Evolutionary conservation across 164 flowering plant species (phyloP).

Genomic region (Magnolia sinica): DNA sequence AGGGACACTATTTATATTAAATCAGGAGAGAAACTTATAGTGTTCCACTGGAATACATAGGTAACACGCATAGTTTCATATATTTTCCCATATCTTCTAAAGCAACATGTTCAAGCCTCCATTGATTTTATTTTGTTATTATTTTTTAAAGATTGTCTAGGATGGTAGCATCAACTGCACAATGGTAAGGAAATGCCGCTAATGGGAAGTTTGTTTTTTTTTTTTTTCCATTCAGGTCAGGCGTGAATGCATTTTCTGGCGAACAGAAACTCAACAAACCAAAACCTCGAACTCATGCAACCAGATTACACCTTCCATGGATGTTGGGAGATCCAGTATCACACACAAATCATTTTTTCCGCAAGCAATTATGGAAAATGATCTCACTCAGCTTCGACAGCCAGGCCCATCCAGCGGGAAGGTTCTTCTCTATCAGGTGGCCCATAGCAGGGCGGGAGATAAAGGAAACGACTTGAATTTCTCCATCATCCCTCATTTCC

Average conservation of each 20-base stretch:
- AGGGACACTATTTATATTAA: no score
- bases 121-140: no score
- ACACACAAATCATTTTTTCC: constrained; percentile 7
- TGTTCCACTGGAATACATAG: no score
- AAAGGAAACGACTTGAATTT: constrained; percentile 92
- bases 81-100: no score
- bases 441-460: constrained; percentile 94
- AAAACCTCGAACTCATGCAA: constrained; percentile 6
- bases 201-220: neutral
- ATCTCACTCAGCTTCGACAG: constrained; percentile 5
- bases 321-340: constrained; percentile 3
- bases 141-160: neutral
- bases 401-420: constrained; percentile 64
- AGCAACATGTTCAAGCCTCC: no score
- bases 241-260: constrained; percentile 64
- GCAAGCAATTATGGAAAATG: constrained; percentile 8
- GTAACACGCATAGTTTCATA: no score
- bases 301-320: constrained; percentile 6
- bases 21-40: no score
- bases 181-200: neutral
- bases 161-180: neutral
- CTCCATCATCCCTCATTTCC: constrained; percentile 82
- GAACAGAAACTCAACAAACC: constrained; percentile 33
- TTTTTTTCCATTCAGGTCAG: constrained; percentile 38
- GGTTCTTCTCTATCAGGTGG: constrained; percentile 63